These are phyloP conservation scores for Fusarium cicatricum DNA, from an alignment of 2,329 filamentous ascomycete genomes.

Conservation along the genomic window DNA sequence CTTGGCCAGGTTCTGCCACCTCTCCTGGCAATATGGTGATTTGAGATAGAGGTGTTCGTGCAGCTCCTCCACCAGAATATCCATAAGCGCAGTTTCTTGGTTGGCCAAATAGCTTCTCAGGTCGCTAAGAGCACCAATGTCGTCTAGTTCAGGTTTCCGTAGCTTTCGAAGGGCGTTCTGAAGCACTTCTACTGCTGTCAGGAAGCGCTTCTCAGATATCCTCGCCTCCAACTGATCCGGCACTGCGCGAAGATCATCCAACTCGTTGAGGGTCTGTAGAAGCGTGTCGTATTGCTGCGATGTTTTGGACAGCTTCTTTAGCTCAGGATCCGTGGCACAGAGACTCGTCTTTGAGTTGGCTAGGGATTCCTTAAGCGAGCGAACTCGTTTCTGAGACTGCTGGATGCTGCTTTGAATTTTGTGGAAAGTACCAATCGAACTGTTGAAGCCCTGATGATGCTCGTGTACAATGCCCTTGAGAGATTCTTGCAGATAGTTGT, in stretches of 20 bases:
- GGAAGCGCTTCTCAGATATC: conserved; percentile 95
- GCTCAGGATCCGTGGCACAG: conserved; percentile 85
- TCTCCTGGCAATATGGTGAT: conserved; percentile 94
- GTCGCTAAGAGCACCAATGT: conserved; percentile 88
- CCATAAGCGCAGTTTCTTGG: conserved; percentile 89
- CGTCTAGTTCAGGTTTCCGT: conserved; percentile 86
- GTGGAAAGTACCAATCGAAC: conserved; percentile 97
- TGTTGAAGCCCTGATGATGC: conserved; percentile 99
- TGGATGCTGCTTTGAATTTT: conserved; percentile 97
- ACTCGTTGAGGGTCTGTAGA: conserved; percentile 80
- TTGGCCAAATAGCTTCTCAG: conserved; percentile 88
- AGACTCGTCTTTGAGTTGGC: conserved; percentile 81
- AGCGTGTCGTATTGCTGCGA: conserved; percentile 93
- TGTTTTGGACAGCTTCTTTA: conserved; percentile 86
- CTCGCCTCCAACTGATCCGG: conserved; percentile 93
- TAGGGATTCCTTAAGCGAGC: conserved; percentile 83
- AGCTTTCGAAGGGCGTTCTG: conserved; percentile 87
- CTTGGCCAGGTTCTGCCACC: conserved; percentile 86
- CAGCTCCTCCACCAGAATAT: conserved; percentile 95
- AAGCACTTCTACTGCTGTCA: conserved; percentile 90
- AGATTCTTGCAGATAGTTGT: conserved; percentile 88
- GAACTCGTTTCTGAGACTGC: conserved; percentile 84
- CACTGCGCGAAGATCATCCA: conserved; percentile 87
- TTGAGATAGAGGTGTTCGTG: conserved; percentile 98
- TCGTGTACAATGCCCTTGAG: conserved; percentile 97